Evolutionary conservation across 129 eudicot species (phyloP).

Genomic region (Rutidosis leptorrhynchoides): DNA sequence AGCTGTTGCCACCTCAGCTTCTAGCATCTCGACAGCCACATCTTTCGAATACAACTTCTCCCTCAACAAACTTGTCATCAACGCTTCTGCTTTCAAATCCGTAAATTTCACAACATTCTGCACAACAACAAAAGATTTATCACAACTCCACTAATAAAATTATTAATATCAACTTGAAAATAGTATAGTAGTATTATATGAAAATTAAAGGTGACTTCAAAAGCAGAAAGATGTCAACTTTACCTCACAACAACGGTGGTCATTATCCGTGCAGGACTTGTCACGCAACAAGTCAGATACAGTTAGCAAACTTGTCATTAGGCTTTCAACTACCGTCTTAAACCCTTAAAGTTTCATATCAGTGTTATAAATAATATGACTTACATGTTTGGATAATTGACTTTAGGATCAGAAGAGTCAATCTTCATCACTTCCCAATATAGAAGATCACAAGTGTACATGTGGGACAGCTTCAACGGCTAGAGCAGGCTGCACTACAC

Average conservation of each 20-base stretch:
- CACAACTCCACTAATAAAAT: not conserved
- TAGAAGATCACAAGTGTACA: too few species aligned
- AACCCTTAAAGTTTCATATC: constrained; percentile 83
- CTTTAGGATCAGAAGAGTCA: too few species aligned
- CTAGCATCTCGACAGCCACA: constrained; percentile 69
- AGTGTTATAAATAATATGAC: too few species aligned
- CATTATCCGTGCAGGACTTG: constrained; percentile 34
- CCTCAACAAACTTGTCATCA: constrained; percentile 67
- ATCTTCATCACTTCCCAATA: too few species aligned
- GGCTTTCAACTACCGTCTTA: constrained; percentile 57
- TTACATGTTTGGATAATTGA: too few species aligned
- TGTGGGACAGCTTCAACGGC: too few species aligned
- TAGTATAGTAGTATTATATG: too few species aligned
- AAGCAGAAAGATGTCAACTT: constrained; percentile 14
- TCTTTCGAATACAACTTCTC: constrained; percentile 74
- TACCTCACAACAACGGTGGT: constrained; percentile 62
- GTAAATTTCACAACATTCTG: constrained; percentile 52
- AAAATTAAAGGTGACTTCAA: constrained; percentile 13
- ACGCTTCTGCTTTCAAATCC: constrained; percentile 79
- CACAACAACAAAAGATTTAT: constrained; percentile 24
- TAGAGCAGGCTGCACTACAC: too few species aligned
- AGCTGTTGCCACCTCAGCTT: constrained; percentile 87
- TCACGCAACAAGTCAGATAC: constrained; percentile 51
- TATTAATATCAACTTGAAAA: not conserved
- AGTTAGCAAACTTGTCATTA: constrained; percentile 51